Evolutionary conservation across 2,329 filamentous ascomycete genomes (phyloP), one percentile per base, ranked within the genome.

Genomic region (Sodiomyces alkalinus): DNA sequence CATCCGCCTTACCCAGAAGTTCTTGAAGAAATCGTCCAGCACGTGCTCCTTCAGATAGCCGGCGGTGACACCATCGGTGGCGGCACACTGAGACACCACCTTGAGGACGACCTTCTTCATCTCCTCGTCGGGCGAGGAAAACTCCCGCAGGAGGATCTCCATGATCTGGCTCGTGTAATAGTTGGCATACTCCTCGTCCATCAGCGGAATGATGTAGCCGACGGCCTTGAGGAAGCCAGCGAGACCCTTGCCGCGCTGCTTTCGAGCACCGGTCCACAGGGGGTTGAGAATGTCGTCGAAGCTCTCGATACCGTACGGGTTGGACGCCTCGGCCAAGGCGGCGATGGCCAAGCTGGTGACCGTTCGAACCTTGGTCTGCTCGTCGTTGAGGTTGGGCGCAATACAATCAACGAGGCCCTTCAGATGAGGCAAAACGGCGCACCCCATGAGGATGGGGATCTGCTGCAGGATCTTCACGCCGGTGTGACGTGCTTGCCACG

Each of bases 51-150:
- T 96, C 22, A 98, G 67, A 46, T 96, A 98, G 21, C 76, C 80
- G 19, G 86, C 80, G 19, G 90, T 96, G 17, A 98, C 90, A 56
- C 90, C 90, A 46, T 92, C 80, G 3, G 87, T 96, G 41, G 79
- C 79, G 6, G 90, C 82, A 47, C 90, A 96, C 48, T 98, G 90
- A 12, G 86, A 94, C 11, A 98, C 75, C 17, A 98, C 90, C 56
- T 96, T 96, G 33, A 98, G 61, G 6, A 98, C 90, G 1, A 98
- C 90, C 60, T 98, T 98, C 60, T 96, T 98, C 90, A 98, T 98
- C 55, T 98, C 90, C 53, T 98, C 90, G 40, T 98, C 90, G 0
- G 90, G 90, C 1, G 87, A 94, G 6, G 85, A 80, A 46, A 98
- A 98, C 49, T 98, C 90, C 44, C 90, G 75, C 17, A 96, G 71